Base-by-base conservation (phyloP, 306 rosid species). In the Vigna trinervia region DNA sequence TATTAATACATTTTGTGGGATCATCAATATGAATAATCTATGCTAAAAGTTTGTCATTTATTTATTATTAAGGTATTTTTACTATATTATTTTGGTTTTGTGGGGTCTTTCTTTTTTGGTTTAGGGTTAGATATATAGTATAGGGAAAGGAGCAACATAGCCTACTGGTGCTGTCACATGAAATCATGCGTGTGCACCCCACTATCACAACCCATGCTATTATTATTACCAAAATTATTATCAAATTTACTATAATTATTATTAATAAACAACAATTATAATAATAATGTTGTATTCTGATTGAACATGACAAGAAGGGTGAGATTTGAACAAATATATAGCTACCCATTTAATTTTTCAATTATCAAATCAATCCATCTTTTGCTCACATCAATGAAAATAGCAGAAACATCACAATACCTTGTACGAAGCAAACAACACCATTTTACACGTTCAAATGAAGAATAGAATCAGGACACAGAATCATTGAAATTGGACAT, bases 161-260 rank as follows among this genome's bases (percentile, higher is more conserved):
- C 50, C 60, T 11, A 71, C 81, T 50, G 80, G 50, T 78, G 80
- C 51, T 82, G 81, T 85, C 83, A 77, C 84, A 68, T 67, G 75
- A 82, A 79, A 68, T 70, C 80, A 51, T 70, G 74, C 79, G 63
- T 65, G 80, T 88, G 90, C 90, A 88, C 88, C 91, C 91, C 96
- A 90, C 73, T 80, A 50, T 60, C 32, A 73, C 85, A 72, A 83
- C 88, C 90, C 79, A 10, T 30, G 34, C 5, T 30, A 30, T 30
- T 30, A 30, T 30, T 30, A 30, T 30, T 4, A 30, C 34, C 34
- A 30, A 30, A 30, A 30, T 30, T 30, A 30, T 30, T 30, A 30
- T 30, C 0, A 30, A 30, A 30, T 30, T 30, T 30, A 4, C 3
- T 4, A 4, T 30, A 30, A 30, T 30, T 30, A 30, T 26, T 26